A percentile compares a stretch with the other conserved stretches of the same genome.
These are phyloP conservation scores for Pythium sp. DNA, from an alignment of 352 stramenopile genomes.

Conservation along the genomic window DNA sequence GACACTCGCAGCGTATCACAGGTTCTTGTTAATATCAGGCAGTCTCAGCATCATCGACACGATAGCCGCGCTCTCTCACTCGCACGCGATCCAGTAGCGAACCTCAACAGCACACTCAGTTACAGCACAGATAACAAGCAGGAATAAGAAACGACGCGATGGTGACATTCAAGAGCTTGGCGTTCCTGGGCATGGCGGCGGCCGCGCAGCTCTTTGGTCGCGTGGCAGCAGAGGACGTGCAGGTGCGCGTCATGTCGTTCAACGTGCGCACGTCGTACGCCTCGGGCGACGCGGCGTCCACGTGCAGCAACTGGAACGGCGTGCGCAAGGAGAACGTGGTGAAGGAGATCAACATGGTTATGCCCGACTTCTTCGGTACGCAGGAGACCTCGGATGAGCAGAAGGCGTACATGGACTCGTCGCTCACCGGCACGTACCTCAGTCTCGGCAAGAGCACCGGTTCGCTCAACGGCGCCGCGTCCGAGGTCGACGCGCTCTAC, in stretches of 20 bases:
- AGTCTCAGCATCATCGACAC: too few species aligned
- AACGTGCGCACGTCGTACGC: conserved; percentile 76
- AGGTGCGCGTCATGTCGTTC: conserved; percentile 71
- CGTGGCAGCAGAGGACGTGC: conserved; percentile 29
- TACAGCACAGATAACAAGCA: background rate
- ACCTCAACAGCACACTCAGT: background rate
- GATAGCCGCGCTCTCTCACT: background rate
- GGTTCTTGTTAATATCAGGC: too few species aligned
- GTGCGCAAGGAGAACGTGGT: conserved; percentile 65
- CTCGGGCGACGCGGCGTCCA: conserved; percentile 29
- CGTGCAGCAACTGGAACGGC: conserved; percentile 63
- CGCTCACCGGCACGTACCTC: conserved; percentile 53
- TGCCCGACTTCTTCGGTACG: conserved; percentile 72
- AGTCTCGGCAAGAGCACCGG: conserved; percentile 56
- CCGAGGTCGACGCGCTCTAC: conserved; percentile 63
- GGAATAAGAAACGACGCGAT: background rate
- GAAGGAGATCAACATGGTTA: conserved; percentile 46
- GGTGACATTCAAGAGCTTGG: background rate
- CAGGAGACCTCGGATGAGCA: conserved; percentile 81
- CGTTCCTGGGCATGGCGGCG: conserved; percentile 9
- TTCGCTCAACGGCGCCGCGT: conserved; percentile 55
- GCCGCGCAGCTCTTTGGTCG: conserved; percentile 5
- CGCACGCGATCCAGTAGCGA: background rate
- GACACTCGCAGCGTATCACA: background rate
- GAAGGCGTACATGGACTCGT: conserved; percentile 51